Conservation (phyloP, 2,329 filamentous ascomycete genomes). For the Myriosclerotinia duriaeana region DNA sequence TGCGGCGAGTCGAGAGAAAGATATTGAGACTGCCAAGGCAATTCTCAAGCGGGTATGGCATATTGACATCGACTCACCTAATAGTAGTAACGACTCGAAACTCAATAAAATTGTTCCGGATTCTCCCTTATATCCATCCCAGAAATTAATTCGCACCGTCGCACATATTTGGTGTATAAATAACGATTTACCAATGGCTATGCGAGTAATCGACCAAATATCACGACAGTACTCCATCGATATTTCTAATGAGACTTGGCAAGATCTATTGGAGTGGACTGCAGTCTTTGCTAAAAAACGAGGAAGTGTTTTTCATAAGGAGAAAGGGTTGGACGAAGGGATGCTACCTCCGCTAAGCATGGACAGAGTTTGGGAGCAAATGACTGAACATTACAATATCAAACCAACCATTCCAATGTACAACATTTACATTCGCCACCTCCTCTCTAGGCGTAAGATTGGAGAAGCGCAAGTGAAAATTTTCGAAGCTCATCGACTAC, state of each 20-base stretch:
- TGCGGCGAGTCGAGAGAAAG: slow-evolving; percentile 53
- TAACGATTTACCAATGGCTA: slow-evolving; percentile 58
- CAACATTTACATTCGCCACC: slow-evolving; percentile 31
- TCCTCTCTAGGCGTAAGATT: slow-evolving; percentile 26
- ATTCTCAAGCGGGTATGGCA: slow-evolving; percentile 55
- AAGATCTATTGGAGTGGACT: slow-evolving; percentile 65
- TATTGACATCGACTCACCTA: slow-evolving; percentile 41
- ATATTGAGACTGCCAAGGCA: slow-evolving; percentile 47
- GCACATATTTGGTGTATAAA: slow-evolving; percentile 68
- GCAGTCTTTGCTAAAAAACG: slow-evolving; percentile 51
- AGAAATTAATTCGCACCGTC: slow-evolving; percentile 61
- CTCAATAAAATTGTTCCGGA: slow-evolving; percentile 44
- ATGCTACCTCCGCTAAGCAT: slow-evolving; percentile 32
- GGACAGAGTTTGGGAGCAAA: slow-evolving; percentile 34
- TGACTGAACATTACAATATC: slow-evolving; percentile 39
- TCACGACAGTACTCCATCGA: slow-evolving; percentile 58
- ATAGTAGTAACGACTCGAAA: slow-evolving; percentile 24
- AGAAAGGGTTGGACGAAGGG: slow-evolving; percentile 22
- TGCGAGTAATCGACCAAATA: slow-evolving; percentile 61
- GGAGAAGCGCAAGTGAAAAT: slow-evolving; percentile 29
- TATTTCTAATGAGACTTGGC: slow-evolving; percentile 61
- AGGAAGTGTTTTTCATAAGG: not conserved
- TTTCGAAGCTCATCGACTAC: slow-evolving; percentile 26
- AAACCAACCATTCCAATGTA: slow-evolving; percentile 37
- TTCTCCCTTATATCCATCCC: slow-evolving; percentile 59